phyloP scores from a whole-genome alignment of 2,329 filamentous ascomycete species.

The Amauroascus niger region DNA sequence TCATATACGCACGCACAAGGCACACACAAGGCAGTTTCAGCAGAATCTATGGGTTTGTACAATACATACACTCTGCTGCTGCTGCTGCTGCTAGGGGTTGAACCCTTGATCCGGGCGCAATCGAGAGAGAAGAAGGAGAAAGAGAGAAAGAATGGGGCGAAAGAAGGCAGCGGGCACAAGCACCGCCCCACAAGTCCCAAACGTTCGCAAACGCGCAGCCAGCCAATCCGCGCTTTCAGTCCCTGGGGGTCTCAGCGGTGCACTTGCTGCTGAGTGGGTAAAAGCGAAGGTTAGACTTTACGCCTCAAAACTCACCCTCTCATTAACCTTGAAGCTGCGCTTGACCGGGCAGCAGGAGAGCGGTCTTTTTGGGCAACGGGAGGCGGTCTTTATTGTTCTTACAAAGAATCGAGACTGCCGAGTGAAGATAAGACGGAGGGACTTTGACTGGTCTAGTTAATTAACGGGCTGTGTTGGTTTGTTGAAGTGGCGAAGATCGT shows the following conservation, averaged over 20 bases:
- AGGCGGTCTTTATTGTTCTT: too few species aligned
- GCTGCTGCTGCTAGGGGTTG: background rate
- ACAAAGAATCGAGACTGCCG: background rate
- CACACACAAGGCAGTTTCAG: constrained; percentile 1
- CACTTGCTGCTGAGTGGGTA: background rate
- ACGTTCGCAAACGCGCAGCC: background rate
- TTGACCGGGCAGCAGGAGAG: too few species aligned
- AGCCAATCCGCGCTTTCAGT: background rate
- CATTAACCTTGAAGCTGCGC: too few species aligned
- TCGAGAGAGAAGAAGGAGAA: too few species aligned
- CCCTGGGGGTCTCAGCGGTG: background rate
- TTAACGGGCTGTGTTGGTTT: background rate
- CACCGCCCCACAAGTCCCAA: constrained; percentile 4
- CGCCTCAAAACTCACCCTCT: too few species aligned
- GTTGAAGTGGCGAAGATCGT: background rate
- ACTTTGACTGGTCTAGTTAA: background rate
- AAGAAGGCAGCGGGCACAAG: constrained; percentile 3
- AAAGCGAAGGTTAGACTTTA: too few species aligned
- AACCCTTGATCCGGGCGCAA: constrained; percentile 3
- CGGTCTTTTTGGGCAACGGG: too few species aligned
- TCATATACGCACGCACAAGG: background rate
- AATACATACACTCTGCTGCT: background rate
- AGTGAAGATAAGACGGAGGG: too few species aligned
- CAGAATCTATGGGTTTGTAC: too few species aligned
- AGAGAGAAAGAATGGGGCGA: background rate